Conservation (phyloP, 164 flowering plant genomes). For the Stephania japonica region DNA sequence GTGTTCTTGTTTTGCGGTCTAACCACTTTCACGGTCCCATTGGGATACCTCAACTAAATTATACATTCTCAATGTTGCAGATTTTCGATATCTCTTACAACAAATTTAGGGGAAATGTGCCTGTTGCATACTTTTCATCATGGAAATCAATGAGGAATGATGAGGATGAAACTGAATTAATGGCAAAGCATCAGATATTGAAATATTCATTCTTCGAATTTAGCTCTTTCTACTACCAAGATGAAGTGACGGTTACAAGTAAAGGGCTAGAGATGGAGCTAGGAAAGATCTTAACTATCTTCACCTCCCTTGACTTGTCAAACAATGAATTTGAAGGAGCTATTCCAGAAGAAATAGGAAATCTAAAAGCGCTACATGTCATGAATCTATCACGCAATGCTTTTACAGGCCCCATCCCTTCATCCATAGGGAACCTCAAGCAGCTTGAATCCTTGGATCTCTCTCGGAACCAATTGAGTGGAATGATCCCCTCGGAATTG, state of each 20-base stretch:
- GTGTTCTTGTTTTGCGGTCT: conserved; percentile 56
- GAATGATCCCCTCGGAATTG: conserved; percentile 29
- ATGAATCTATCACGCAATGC: conserved; percentile 42
- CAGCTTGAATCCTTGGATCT: conserved; percentile 30
- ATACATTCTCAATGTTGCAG: conserved; percentile 11
- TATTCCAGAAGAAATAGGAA: conserved; percentile 38
- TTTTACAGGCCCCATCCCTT: conserved; percentile 28
- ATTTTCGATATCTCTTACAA: conserved; percentile 18
- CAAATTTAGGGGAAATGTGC: conserved; percentile 6
- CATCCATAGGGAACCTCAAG: too few relatives aligned
- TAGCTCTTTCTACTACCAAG: conserved; percentile 22
- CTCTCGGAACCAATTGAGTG: conserved; percentile 25
- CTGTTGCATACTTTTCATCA: not conserved
- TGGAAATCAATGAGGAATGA: conserved; percentile 26
- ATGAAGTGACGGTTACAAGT: conserved; percentile 32
- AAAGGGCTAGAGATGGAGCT: conserved; percentile 42
- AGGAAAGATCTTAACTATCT: conserved; percentile 33
- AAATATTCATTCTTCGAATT: conserved; percentile 4
- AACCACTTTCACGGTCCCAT: too few relatives aligned
- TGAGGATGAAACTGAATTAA: not conserved
- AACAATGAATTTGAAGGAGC: conserved; percentile 37
- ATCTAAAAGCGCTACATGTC: conserved; percentile 28
- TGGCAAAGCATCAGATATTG: conserved; percentile 1
- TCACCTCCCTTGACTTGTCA: conserved; percentile 48
- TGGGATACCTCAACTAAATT: not conserved